phyloP scores from a whole-genome alignment of 805 yeast species.

The Yueomyces sinensis region DNA sequence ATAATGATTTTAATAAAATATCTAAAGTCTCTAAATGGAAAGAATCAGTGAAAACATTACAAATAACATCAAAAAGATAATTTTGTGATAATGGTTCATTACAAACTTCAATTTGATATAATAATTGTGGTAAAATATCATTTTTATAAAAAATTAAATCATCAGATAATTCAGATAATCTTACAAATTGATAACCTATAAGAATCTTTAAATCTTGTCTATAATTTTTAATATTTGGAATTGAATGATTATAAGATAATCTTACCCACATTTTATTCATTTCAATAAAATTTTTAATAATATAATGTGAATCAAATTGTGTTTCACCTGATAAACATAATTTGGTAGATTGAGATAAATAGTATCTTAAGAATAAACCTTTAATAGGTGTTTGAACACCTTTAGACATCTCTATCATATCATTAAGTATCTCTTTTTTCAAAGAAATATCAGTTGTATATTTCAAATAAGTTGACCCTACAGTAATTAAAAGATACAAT shows the following conservation, averaged over 20 bases:
- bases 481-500: constrained; percentile 82
- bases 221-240: constrained; percentile 66
- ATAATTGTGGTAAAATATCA: constrained; percentile 59
- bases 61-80: constrained; percentile 77
- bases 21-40: constrained; percentile 71
- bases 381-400: constrained; percentile 92
- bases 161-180: constrained; percentile 69
- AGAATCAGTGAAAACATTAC: constrained; percentile 90
- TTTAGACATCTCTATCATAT: constrained; percentile 93
- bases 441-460: constrained; percentile 72
- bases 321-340: constrained; percentile 14
- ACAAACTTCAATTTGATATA: constrained; percentile 89
- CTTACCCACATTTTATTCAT: constrained; percentile 98
- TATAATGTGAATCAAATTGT: constrained; percentile 44
- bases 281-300: constrained; percentile 80
- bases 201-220: constrained; percentile 80
- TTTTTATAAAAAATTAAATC: constrained; percentile 30
- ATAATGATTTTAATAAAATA: constrained; percentile 48
- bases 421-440: constrained; percentile 71
- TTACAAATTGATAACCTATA: constrained; percentile 84
- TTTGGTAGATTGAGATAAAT: constrained; percentile 71
- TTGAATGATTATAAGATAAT: constrained; percentile 88
- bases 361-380: constrained; percentile 81
- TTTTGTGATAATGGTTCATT: constrained; percentile 87
- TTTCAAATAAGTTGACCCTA: constrained; percentile 79